A percentile compares a stretch with the other conserved stretches of the same genome.
Conservation (phyloP, 139 green algal genomes). For the Deuterostichococcus epilithicus region DNA sequence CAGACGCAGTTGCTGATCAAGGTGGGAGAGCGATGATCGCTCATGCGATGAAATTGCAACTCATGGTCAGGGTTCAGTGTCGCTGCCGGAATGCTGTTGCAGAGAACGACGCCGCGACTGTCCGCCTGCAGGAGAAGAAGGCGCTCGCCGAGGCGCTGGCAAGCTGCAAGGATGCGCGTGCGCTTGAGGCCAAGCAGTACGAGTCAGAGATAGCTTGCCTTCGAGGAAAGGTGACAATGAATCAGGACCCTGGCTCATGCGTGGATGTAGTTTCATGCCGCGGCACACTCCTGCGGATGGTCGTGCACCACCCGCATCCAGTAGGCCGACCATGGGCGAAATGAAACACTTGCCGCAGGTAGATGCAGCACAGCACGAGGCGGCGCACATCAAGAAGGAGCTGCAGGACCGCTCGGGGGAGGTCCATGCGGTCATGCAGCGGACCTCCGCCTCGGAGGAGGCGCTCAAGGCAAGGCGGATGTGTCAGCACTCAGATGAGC, state of each 20-base stretch:
- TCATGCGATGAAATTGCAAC: too few species aligned
- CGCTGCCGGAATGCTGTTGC: too few species aligned
- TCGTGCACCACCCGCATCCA: too few species aligned
- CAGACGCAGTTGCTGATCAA: not conserved
- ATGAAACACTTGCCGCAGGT: not conserved
- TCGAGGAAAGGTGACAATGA: not conserved
- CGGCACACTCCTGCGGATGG: too few species aligned
- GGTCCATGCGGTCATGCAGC: not conserved
- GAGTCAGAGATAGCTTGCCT: not conserved
- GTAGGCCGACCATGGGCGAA: too few species aligned
- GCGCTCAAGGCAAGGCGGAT: not conserved
- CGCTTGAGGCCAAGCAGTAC: not conserved
- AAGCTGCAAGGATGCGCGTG: not conserved
- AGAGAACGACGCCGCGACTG: too few species aligned
- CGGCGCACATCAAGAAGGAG: not conserved
- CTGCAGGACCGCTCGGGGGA: not conserved
- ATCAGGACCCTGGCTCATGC: too few species aligned
- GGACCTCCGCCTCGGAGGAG: not conserved
- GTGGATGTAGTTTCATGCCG: too few species aligned
- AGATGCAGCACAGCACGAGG: not conserved
- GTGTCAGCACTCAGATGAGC: too few species aligned
- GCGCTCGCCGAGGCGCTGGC: not conserved
- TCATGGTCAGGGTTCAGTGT: too few species aligned
- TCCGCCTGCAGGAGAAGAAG: not conserved
- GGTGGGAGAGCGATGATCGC: not conserved